phyloP scores from a whole-genome alignment of 176 grass and related monocot species.

The Phragmites australis region DNA sequence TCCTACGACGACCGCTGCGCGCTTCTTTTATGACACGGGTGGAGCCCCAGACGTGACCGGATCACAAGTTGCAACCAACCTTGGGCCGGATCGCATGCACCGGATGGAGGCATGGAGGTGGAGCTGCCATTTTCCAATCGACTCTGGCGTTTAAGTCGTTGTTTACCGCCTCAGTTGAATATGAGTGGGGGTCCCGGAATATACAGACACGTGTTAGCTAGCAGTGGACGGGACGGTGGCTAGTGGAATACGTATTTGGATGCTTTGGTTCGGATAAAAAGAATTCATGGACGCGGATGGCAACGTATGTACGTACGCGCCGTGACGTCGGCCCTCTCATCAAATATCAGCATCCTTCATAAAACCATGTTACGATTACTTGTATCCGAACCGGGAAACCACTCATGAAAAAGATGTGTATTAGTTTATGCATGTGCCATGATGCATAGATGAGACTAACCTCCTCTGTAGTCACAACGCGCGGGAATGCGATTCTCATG shows the following conservation, averaged over 20 bases:
- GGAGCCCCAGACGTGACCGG: conserved; percentile 7
- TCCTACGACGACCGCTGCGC: background rate
- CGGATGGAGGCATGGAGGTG: no score
- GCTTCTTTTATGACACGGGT: background rate
- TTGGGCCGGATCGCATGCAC: no score
- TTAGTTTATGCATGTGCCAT: background rate
- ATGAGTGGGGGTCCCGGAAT: background rate
- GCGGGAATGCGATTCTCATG: background rate
- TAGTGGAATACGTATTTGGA: background rate
- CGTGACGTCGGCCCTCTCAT: conserved; percentile 30
- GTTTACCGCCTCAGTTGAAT: no score
- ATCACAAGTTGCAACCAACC: background rate
- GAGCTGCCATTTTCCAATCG: background rate
- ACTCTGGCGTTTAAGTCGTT: background rate
- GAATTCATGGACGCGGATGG: background rate
- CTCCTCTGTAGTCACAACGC: background rate
- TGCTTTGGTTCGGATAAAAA: background rate
- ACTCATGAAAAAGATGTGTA: no score
- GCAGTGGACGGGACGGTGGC: background rate
- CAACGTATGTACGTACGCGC: background rate
- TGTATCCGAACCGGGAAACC: background rate
- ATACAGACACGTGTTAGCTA: background rate
- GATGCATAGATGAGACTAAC: background rate
- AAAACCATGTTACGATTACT: no score
- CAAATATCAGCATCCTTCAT: background rate